phyloP scores from a whole-genome alignment of 2,329 filamentous ascomycete genomes.

The Cladosporium halotolerans region DNA sequence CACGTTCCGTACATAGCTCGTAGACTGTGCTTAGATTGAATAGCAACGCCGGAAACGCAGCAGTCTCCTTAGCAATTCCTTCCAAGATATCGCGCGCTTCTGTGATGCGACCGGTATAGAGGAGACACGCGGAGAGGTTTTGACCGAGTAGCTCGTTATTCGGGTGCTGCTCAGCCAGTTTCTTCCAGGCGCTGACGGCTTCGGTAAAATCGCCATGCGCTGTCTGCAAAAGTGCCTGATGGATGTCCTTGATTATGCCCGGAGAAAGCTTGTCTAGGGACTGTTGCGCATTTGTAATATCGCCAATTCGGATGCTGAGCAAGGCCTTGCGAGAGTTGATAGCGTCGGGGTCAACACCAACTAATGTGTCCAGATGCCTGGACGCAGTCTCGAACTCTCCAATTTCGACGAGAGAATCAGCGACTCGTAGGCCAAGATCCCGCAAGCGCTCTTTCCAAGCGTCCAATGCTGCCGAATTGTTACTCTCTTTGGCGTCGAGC shows the following conservation, averaged over 20 bases:
- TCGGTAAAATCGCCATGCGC: conserved; percentile 66
- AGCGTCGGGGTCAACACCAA: conserved; percentile 36
- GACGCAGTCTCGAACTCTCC: conserved; percentile 76
- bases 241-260: conserved; percentile 35
- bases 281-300: conserved; percentile 46
- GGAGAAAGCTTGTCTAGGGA: conserved; percentile 15
- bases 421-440: conserved; percentile 64
- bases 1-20: conserved; percentile 78
- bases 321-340: conserved; percentile 48
- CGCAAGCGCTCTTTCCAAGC: conserved; percentile 66
- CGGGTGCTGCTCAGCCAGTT: conserved; percentile 41
- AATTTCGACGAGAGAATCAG: conserved; percentile 72
- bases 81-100: conserved; percentile 66
- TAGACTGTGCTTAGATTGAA: conserved; percentile 91
- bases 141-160: conserved; percentile 67
- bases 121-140: conserved; percentile 74
- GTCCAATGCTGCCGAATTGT: conserved; percentile 51
- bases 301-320: conserved; percentile 72
- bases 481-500: conserved; percentile 34
- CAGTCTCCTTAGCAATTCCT: conserved; percentile 49
- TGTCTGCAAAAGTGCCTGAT: conserved; percentile 68
- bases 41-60: conserved; percentile 70
- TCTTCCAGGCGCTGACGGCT: conserved; percentile 57
- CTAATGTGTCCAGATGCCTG: conserved; percentile 61
- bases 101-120: conserved; percentile 73